Evolutionary conservation across 2,329 filamentous ascomycete species (phyloP), one percentile per base, ranked within the genome.

Genomic region (Verticillium albo-atrum): DNA sequence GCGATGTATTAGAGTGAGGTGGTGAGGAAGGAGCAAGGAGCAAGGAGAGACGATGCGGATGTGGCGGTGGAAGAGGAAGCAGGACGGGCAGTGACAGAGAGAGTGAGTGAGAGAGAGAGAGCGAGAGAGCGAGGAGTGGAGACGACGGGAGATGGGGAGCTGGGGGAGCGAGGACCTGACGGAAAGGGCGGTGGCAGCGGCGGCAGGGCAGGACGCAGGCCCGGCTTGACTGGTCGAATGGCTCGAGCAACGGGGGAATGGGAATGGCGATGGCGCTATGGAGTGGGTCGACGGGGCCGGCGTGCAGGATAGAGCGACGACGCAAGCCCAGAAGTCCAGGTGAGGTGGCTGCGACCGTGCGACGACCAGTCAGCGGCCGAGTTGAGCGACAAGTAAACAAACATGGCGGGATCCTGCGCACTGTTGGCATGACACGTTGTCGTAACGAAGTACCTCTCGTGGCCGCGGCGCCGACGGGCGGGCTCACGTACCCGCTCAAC

Each of bases 51-150:
- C 60, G 55, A 54, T 66, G 63, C 64, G 66, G 69, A 68, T 60
- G 58, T 60, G 60, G 61, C 55, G 54, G 60, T 65, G 62, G 62
- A 57, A 42, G 42, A 63, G 54, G 28, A 57, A 57, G 55, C 55
- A 27, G 67, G 66, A 70, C 67, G 70, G n/a, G 69, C 68, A 68
- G 68, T 70, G 68, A 64, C 68, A 63, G 66, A 64, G 66, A 66
- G 65, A 63, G 63, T 68, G 66, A 65, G 66, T 67, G 67, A 71
- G 68, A 70, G 70, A 70, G 67, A 67, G 64, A 62, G 68, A 67
- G 68, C 68, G 67, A 65, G 70, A 68, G 63, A 62, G 67, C 61
- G 66, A 69, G 62, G 56, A 60, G 60, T 62, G 61, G 62, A 68
- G 64, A 63, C 62, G 62, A 64, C 60, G 67, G 65, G 30, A 66